phyloP scores from a whole-genome alignment of 805 yeast species.

The Candida stauntonica region DNA sequence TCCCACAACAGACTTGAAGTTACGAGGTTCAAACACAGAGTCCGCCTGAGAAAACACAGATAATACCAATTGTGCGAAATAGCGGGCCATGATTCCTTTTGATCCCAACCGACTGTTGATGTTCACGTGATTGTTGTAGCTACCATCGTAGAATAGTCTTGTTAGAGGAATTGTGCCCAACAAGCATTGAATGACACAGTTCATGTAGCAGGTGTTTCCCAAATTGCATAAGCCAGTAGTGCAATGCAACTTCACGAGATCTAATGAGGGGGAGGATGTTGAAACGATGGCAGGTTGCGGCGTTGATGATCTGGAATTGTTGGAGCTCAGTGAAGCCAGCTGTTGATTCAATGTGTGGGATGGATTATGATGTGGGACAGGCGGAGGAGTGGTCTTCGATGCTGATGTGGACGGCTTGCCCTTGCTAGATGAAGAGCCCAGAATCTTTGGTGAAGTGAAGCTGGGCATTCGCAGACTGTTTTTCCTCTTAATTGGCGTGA shows the following conservation, averaged over 20 bases:
- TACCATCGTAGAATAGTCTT: constrained; percentile 54
- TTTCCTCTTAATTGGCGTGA: constrained; percentile 6
- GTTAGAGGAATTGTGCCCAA: constrained; percentile 67
- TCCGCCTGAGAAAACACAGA: constrained; percentile 46
- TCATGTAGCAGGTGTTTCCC: constrained; percentile 93
- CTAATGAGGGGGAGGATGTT: too few species aligned
- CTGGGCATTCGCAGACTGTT: constrained; percentile 9
- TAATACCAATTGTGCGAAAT: constrained; percentile 55
- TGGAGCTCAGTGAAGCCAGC: too few species aligned
- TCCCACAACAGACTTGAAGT: constrained; percentile 66
- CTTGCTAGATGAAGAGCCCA: background rate
- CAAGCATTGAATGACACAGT: constrained; percentile 83
- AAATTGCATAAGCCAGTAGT: constrained; percentile 73
- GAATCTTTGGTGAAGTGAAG: constrained; percentile 4
- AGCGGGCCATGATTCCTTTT: constrained; percentile 69
- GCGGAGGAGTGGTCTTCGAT: constrained; percentile 4
- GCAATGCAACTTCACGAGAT: constrained; percentile 27
- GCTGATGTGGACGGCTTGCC: constrained; percentile 2
- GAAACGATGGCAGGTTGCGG: constrained; percentile 16
- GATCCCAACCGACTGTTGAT: constrained; percentile 72
- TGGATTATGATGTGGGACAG: background rate
- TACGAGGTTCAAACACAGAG: constrained; percentile 50
- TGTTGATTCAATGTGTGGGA: background rate
- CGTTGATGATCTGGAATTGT: constrained; percentile 6
- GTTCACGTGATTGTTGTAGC: constrained; percentile 66